These are phyloP conservation scores for Batrachochytrium dendrobatidis DNA, from an alignment of 371 early-diverging fungal species.

Conservation along the genomic window DNA sequence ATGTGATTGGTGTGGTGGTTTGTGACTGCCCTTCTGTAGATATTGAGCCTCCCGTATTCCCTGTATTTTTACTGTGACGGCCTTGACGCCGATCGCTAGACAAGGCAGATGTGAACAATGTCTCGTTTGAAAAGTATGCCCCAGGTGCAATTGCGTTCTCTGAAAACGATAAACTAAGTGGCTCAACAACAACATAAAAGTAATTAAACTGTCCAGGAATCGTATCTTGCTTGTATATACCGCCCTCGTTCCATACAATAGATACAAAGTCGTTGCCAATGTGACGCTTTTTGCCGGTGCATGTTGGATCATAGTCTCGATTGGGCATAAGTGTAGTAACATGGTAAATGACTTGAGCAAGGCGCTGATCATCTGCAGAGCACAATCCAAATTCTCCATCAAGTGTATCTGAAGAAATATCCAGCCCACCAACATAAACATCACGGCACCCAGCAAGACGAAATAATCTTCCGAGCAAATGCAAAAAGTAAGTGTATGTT, in stretches of 20 bases:
- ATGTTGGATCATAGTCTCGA: conserved; percentile 60
- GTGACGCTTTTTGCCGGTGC: conserved; percentile 84
- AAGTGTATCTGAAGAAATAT: conserved; percentile 65
- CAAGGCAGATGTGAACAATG: neutral
- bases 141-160: neutral
- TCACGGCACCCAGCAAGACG: conserved; percentile 59
- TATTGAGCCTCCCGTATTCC: neutral
- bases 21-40: neutral
- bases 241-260: conserved; percentile 87
- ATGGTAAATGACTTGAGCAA: conserved; percentile 86
- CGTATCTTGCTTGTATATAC: conserved; percentile 77
- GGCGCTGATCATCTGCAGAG: conserved; percentile 66
- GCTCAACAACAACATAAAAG: conserved; percentile 80
- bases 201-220: conserved; percentile 91
- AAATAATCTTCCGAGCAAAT: conserved; percentile 56
- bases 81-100: too few species aligned
- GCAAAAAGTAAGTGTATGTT: conserved; percentile 73
- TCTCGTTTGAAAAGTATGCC: neutral
- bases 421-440: conserved; percentile 83
- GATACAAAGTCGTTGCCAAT: conserved; percentile 94
- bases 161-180: conserved; percentile 13
- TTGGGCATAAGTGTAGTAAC: conserved; percentile 90
- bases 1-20: too few species aligned
- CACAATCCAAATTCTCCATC: conserved; percentile 82
- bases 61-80: too few species aligned